Evolutionary conservation across 306 rosid genomes (phyloP).

Genomic region (Parietaria judaica): DNA sequence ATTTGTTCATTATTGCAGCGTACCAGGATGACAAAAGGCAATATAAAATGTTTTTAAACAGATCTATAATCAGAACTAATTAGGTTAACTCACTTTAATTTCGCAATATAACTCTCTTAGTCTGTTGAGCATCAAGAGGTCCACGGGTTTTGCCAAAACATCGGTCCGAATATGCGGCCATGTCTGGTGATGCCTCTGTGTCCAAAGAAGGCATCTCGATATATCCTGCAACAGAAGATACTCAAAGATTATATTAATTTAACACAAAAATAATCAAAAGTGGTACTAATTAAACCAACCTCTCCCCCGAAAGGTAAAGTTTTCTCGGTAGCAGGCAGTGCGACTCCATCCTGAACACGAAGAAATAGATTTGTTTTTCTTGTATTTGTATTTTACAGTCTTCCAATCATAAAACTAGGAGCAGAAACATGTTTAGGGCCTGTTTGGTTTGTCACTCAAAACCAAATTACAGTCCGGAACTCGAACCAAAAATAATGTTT

Average conservation of each 20-base stretch:
- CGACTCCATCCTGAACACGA: constrained; percentile 76
- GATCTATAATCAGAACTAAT: background rate
- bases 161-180: constrained; percentile 95
- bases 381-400: background rate
- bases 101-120: constrained; percentile 81
- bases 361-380: constrained; percentile 1
- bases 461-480: no score
- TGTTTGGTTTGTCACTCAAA: no score
- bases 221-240: constrained; percentile 55
- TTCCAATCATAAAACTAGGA: background rate
- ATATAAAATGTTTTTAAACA: background rate
- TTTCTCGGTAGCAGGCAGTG: constrained; percentile 65
- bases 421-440: background rate
- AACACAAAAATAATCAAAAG: background rate
- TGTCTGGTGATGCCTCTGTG: constrained; percentile 92
- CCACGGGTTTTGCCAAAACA: constrained; percentile 69
- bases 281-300: constrained; percentile 37
- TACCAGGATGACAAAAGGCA: background rate
- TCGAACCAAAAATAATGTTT: no score
- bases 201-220: constrained; percentile 91
- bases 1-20: background rate
- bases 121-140: constrained; percentile 76
- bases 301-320: constrained; percentile 96
- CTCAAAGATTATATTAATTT: background rate
- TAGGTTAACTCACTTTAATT: constrained; percentile 55